Base-by-base conservation (phyloP, 345 rosid genomes). In the Citrus unshiu region DNA sequence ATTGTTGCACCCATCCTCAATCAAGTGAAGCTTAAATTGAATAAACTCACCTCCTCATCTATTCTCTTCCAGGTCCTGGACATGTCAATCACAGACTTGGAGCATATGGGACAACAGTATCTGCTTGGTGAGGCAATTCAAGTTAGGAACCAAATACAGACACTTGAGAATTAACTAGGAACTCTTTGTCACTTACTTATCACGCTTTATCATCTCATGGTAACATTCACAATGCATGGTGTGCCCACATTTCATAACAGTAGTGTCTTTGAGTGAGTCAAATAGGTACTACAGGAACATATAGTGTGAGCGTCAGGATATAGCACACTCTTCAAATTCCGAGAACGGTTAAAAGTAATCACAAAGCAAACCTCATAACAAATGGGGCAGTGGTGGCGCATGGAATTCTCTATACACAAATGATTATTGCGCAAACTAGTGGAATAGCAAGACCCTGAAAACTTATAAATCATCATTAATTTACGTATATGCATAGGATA, bases 181-280 rank as follows among this genome's bases (percentile, higher is more conserved):
- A 62, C 18, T 29, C 16, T 9, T 5, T 37, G 64, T 57, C 35
- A 63, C 91, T 93, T 84, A 96, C 99, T 94, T 91, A 85, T 88
- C 90, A 25, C 72, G 97, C 76, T 87, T 88, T 77, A 91, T 75
- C 99, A 96, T 96, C 90, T 94, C 98, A 2, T 40, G n/a, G 79
- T 77, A 91, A 81, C 99, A 96, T 79, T 96, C 97, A 25, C 32
- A 29, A 64, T 96, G 99, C 97, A 96, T 96, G 1, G 99, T 96
- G 90, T 96, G 99, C 74, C 99, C 99, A 14, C 99, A 96, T 88
- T 89, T 94, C 99, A 96, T 91, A 24, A 96, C 99, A 1, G 85
- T 85, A 40, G 95, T 91, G 76, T 91, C 99, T 81, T 96, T 93
- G 77, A 96, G 81, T 0, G 99, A 96, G 82, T 96, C 99, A 79